A percentile compares a stretch with the other conserved stretches of the same genome.
Conservation (phyloP, 1,284 basidiomycete species). For the Boletus sp. region DNA sequence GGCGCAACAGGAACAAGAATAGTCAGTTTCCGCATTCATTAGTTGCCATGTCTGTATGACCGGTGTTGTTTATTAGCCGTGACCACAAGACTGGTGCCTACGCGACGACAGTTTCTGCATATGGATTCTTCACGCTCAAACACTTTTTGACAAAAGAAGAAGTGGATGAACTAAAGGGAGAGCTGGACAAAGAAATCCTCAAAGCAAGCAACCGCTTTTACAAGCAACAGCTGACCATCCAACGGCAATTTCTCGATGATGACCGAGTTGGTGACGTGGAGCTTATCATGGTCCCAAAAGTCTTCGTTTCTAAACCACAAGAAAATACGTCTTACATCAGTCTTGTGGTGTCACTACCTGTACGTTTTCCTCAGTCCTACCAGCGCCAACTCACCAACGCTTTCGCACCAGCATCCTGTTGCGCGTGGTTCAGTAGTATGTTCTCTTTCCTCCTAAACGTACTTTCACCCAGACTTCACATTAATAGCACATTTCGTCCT, state of each 20-base stretch:
- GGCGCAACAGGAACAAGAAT: conserved; percentile 14
- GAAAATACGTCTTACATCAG: conserved; percentile 18
- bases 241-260: conserved; percentile 7
- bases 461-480: background rate
- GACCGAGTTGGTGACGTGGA: conserved; percentile 17
- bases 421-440: conserved; percentile 21
- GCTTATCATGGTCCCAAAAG: conserved; percentile 20
- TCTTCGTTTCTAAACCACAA: conserved; percentile 10
- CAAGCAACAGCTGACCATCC: conserved; percentile 17
- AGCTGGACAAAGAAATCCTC: conserved; percentile 14
- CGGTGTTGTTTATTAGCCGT: background rate
- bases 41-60: background rate
- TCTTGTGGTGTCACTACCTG: conserved; percentile 13
- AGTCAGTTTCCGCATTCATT: conserved; percentile 7
- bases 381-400: background rate
- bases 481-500: conserved; percentile 18
- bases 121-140: conserved; percentile 20
- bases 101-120: conserved; percentile 17
- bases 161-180: conserved; percentile 16
- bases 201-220: conserved; percentile 6
- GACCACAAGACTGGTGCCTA: conserved; percentile 17
- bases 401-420: conserved; percentile 14
- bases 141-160: conserved; percentile 15
- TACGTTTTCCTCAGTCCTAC: background rate
- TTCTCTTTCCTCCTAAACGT: background rate